Conservation (phyloP, 192 early-diverging fungal genomes). For the Coemansia sp. region DNA sequence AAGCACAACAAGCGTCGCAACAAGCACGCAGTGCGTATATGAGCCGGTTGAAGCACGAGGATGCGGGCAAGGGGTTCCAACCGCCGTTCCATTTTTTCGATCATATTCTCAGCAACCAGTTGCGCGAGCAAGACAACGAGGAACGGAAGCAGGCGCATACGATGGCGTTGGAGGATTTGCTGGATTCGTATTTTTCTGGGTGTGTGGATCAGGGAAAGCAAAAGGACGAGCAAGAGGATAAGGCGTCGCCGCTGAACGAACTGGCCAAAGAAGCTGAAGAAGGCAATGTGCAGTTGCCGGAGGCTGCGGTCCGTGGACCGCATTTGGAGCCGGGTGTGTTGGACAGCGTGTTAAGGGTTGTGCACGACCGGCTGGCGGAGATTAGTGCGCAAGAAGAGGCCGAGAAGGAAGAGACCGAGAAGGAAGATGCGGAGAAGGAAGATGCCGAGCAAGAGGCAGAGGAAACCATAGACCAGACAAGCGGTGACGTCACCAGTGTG, state of each 20-base stretch:
- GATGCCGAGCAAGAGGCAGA: not conserved
- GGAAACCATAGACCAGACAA: not conserved
- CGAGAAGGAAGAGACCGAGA: not conserved
- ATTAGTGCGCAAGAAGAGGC: slow-evolving; percentile 30
- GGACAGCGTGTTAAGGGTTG: slow-evolving; percentile 41
- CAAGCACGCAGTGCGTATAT: slow-evolving; percentile 24
- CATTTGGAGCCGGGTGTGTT: slow-evolving; percentile 18
- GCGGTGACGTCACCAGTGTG: slow-evolving; percentile 16
- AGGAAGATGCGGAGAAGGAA: not conserved
- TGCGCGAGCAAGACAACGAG: slow-evolving; percentile 33
- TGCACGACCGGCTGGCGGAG: slow-evolving; percentile 36
- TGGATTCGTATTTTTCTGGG: slow-evolving; percentile 37
- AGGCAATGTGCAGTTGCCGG: too few species aligned
- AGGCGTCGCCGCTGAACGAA: not conserved
- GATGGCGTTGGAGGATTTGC: slow-evolving; percentile 20
- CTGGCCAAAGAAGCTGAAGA: not conserved
- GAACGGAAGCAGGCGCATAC: slow-evolving; percentile 38
- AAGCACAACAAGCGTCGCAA: slow-evolving; percentile 18
- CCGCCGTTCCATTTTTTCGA: slow-evolving; percentile 48
- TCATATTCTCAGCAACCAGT: slow-evolving; percentile 35
- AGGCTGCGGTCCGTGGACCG: not conserved
- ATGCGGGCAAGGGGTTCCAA: slow-evolving; percentile 14
- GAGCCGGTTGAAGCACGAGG: slow-evolving; percentile 15
- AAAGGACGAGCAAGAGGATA: not conserved
- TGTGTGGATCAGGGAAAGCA: not conserved